Conservation (phyloP, 169 alveolate species). For the Toxoplasma gondii region DNA sequence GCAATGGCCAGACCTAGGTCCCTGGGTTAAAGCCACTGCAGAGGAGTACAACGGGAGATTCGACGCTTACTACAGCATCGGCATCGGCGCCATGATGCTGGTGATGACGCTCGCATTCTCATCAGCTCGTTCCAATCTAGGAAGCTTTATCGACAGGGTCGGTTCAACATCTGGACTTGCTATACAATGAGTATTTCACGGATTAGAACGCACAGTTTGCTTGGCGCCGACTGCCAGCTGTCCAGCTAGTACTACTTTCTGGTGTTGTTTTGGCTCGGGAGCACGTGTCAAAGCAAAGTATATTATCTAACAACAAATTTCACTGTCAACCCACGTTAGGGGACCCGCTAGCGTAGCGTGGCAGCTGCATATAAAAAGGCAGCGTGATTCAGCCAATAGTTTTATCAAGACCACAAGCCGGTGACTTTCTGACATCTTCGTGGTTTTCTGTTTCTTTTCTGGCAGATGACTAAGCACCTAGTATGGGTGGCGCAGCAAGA, state of each 20-base stretch:
- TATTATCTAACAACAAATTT: no score
- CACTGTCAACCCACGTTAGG: no score
- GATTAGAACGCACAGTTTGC: no score
- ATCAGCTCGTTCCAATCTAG: neutral
- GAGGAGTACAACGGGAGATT: neutral
- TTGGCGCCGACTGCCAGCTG: neutral
- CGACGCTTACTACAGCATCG: constrained; percentile 23
- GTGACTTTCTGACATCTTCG: no score
- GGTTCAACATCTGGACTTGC: neutral
- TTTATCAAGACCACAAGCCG: no score
- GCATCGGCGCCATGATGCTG: constrained; percentile 23
- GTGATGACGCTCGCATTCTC: constrained; percentile 24
- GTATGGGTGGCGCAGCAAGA: constrained; percentile 29
- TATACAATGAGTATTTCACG: neutral
- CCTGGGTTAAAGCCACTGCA: neutral
- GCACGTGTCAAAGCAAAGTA: no score
- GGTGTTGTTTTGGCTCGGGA: no score
- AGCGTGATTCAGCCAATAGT: no score
- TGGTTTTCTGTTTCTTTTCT: neutral
- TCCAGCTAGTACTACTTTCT: neutral
- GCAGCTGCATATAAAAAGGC: no score
- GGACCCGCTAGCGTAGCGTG: no score
- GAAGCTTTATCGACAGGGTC: constrained; percentile 1
- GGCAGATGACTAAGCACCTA: constrained; percentile 16
- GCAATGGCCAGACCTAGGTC: neutral